Conservation (phyloP, 176 grass and related monocot species). For the Guadua angustifolia region DNA sequence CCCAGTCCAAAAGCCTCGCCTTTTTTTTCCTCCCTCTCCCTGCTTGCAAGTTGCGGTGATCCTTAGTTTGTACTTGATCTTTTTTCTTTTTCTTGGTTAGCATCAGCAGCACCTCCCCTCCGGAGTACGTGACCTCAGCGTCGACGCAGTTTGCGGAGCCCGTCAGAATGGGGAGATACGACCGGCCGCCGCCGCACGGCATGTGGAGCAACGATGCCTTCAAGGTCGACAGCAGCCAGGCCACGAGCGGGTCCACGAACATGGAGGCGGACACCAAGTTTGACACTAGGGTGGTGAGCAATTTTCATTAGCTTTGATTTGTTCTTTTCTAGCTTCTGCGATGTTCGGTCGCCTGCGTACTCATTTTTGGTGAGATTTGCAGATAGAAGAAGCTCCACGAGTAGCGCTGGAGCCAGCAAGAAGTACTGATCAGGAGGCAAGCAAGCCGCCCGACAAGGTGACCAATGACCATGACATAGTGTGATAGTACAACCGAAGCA, state of each 20-base stretch:
- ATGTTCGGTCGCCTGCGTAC: neutral
- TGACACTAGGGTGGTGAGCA: constrained; percentile 67
- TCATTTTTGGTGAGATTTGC: constrained; percentile 34
- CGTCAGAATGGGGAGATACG: constrained; percentile 66
- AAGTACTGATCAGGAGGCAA: constrained; percentile 63
- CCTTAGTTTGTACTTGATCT: neutral
- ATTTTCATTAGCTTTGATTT: neutral
- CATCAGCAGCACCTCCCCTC: constrained; percentile 45
- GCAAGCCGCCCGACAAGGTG: constrained; percentile 67
- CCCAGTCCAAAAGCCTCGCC: neutral
- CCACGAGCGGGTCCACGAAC: constrained; percentile 65
- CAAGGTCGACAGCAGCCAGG: constrained; percentile 69
- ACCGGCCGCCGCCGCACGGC: constrained; percentile 45
- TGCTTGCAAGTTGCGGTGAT: neutral
- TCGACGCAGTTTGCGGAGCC: constrained; percentile 72
- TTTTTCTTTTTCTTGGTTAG: neutral
- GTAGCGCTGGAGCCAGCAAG: constrained; percentile 45
- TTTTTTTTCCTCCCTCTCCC: neutral
- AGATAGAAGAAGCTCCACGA: constrained; percentile 59
- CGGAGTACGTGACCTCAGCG: constrained; percentile 73
- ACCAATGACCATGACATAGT: constrained; percentile 41
- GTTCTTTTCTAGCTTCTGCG: neutral
- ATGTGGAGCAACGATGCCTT: constrained; percentile 73
- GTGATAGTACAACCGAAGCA: constrained; percentile 1
- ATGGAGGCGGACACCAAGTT: constrained; percentile 71